Evolutionary conservation across 352 stramenopile species (phyloP), one percentile per base, ranked within the genome.

Genomic region (Pythium brassicae): DNA sequence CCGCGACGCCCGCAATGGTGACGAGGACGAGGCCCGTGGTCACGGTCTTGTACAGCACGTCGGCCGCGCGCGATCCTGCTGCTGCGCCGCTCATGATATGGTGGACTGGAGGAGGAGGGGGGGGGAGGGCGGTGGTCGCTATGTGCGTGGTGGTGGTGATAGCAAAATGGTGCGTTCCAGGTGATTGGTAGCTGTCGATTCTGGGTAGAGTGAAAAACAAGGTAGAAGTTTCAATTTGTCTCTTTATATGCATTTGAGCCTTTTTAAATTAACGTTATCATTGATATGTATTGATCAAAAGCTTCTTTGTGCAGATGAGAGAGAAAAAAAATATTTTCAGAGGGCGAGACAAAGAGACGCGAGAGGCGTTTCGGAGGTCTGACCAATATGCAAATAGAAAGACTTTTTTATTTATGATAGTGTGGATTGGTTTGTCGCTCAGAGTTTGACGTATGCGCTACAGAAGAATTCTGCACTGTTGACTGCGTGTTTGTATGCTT

Each of bases 31-130:
- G 81, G 2, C 85, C 83, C 64, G 83, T 76, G 55, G 83, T 78
- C 51, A 90, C 78, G 26, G 80, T 78, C 78, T 95, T 95, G 66
- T 95, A 79, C 40, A 83, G 63, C 44, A 91, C 74, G 66, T 95
- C 81, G 40, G 78, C 76, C 26, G 85, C 68, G 57, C 77, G 76
- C 46, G 71, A 66, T 44, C 69, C 67, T 47, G 68, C 54, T 59
- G 63, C 43, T 56, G 69, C 73, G 47, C 52, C 63, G 4, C 35
- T 35, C 62, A 56, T 61, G 23, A 29, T 50, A 15, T 51, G 46
- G 23, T 14, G 25, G 10, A 8, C 14, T 39, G 32, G 15, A 48
- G 8, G 3, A 8, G 2, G 17, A 23, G 19, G 39, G 10, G 39
- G 8, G 7, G 20, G 20, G 23, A 47, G 32, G 32, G 32, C 14